Evolutionary conservation across 2,329 filamentous ascomycete genomes (phyloP), one percentile per base, ranked within the genome.

Genomic region (Fusarium floridanum): DNA sequence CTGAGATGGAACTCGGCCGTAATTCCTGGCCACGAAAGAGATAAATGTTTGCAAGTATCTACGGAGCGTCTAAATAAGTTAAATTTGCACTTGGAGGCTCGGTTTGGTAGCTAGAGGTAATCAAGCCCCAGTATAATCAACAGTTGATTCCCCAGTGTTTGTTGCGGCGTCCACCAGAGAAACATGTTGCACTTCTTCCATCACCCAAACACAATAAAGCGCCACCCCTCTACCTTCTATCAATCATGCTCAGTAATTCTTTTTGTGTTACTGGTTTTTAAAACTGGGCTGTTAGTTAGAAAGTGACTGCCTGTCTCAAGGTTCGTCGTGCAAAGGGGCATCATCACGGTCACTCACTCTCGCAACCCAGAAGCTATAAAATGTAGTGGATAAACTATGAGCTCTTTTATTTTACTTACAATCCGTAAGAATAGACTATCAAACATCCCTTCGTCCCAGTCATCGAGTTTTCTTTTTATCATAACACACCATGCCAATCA

Each of bases 361-460:
- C 16, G 17, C 22, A 6, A 48, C 43, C 22, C 9, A 16, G 4
- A 24, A 48, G 14, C 5, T 16, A 24, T 17, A 17, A 10, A 22
- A 24, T 48, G 14, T 9, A 17, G 43, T 27, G 3, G 16, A 48
- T 24, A 48, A 48, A 17, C 43, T 48, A 48, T 27, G 14, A 27
- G 14, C 14, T 48, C 17, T 53, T 53, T 29, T n/a, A n/a, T 14
- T 29, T 53, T 53, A 17, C 48, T 29, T 53, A 29, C 7, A n/a
- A 12, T 11, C 16, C 27, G 27, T 53, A 53, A 53, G 27, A 53
- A 53, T 53, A 53, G 27, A 32, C 10, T 32, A 57, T 24, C 59
- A 61, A 48, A 48, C 71, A 66, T 64, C 59, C 56, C 66, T 64
- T 68, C 72, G 17, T 74, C 48, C 27, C 48, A 32, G 48, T 55